phyloP scores from a whole-genome alignment of 345 rosid genomes.

The Citrus medica region DNA sequence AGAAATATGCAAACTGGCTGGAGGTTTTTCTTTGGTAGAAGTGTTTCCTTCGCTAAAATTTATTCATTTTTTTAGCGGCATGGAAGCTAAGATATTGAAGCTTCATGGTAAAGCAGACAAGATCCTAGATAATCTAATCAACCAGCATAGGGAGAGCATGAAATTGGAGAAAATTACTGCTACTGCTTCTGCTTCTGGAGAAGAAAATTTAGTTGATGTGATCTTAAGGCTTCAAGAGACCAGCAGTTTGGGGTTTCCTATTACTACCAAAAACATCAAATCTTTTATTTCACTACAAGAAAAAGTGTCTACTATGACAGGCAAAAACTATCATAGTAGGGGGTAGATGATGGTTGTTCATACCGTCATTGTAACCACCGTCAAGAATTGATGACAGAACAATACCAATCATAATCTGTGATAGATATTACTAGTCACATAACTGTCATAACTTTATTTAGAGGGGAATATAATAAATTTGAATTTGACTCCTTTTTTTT shows the following conservation, averaged over 20 bases:
- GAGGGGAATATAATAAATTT: too few species aligned
- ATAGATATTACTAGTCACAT: too few species aligned
- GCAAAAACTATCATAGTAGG: too few species aligned
- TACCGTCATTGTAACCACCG: too few species aligned
- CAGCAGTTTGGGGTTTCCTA: background rate
- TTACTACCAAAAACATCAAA: background rate
- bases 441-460: too few species aligned
- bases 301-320: too few species aligned
- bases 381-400: too few species aligned
- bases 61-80: background rate
- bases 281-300: background rate
- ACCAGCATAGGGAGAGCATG: background rate
- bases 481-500: too few species aligned
- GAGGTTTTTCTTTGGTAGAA: background rate
- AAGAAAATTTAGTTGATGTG: slow-evolving; percentile 10
- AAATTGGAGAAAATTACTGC: background rate
- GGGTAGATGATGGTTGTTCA: too few species aligned
- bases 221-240: background rate
- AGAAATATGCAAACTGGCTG: background rate
- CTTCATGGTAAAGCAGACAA: background rate
- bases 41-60: background rate
- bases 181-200: background rate
- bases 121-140: background rate
- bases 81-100: background rate
- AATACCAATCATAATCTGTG: too few species aligned